Evolutionary conservation across 2,329 filamentous ascomycete genomes (phyloP).

Genomic region (Penicillium sp.): DNA sequence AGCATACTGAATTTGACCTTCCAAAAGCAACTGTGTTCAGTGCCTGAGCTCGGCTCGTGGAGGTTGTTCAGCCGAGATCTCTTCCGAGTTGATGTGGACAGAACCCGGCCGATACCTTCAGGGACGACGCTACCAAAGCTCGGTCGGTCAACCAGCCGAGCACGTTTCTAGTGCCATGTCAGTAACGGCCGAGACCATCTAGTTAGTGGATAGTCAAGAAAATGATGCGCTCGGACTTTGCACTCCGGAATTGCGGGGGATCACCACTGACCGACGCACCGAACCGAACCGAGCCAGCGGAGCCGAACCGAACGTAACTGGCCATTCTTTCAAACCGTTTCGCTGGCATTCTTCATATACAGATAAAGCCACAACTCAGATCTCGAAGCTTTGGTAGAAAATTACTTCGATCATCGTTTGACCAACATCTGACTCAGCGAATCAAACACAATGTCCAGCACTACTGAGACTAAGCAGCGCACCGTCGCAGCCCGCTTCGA

Average conservation of each 20-base stretch:
- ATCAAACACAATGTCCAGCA: neutral
- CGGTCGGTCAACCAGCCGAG: no score
- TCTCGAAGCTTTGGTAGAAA: neutral
- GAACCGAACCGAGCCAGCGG: neutral
- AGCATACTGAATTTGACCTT: neutral
- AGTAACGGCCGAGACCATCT: neutral
- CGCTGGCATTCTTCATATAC: neutral
- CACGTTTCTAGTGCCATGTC: no score
- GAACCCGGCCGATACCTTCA: neutral
- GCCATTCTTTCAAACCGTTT: neutral
- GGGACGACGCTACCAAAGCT: no score
- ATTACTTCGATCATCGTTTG: neutral
- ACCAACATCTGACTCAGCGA: neutral
- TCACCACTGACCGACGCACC: neutral
- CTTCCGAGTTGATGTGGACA: neutral
- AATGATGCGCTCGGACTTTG: no score
- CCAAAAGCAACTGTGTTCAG: neutral
- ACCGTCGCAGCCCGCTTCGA: neutral
- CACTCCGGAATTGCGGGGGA: neutral
- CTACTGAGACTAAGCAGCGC: slow-evolving; percentile 2
- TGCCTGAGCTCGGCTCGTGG: neutral
- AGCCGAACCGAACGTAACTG: neutral
- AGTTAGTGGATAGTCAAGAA: no score
- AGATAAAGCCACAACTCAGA: neutral
- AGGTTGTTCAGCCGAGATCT: neutral